Evolutionary conservation across 1,284 basidiomycete species (phyloP).

Genomic region (Cutaneotrichosporon cavernicola): DNA sequence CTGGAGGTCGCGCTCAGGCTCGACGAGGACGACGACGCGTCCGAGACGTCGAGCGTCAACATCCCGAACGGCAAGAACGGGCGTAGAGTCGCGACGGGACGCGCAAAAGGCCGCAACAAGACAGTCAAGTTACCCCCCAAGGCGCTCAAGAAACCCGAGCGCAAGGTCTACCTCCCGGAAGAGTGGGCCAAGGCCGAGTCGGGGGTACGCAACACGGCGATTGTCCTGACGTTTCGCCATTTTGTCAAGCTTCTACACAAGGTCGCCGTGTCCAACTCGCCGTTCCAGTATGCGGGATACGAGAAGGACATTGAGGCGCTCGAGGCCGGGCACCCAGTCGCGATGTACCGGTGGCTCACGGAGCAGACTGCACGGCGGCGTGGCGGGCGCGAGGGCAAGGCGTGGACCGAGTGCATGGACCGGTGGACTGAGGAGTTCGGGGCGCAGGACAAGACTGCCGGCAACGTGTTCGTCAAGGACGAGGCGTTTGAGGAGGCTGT

Average conservation of each 20-base stretch:
- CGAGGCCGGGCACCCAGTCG: conserved; percentile 47
- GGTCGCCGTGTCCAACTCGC: conserved; percentile 45
- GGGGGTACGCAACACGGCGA: conserved; percentile 47
- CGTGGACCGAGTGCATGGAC: conserved; percentile 53
- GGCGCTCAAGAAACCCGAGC: conserved; percentile 14
- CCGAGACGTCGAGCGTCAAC: conserved; percentile 6
- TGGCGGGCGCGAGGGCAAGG: conserved; percentile 25
- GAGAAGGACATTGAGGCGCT: conserved; percentile 45
- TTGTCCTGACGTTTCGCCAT: conserved; percentile 52
- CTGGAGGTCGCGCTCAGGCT: conserved; percentile 32
- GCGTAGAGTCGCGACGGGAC: conserved; percentile 22
- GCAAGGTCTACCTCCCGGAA: conserved; percentile 43
- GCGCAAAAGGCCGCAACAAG: conserved; percentile 28
- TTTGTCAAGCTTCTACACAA: conserved; percentile 53
- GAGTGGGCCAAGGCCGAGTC: conserved; percentile 49
- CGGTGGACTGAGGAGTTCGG: conserved; percentile 53
- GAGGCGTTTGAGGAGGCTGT: conserved; percentile 41
- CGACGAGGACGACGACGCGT: conserved; percentile 26
- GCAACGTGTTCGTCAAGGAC: conserved; percentile 48
- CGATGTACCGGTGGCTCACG: conserved; percentile 49
- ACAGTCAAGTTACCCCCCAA: conserved; percentile 28
- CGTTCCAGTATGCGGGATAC: conserved; percentile 50
- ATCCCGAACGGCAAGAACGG: conserved; percentile 28
- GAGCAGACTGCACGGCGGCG: conserved; percentile 40
- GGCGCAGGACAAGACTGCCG: conserved; percentile 50